Evolutionary conservation across 129 eudicot genomes (phyloP).

Genomic region (Pittosporum tobira): DNA sequence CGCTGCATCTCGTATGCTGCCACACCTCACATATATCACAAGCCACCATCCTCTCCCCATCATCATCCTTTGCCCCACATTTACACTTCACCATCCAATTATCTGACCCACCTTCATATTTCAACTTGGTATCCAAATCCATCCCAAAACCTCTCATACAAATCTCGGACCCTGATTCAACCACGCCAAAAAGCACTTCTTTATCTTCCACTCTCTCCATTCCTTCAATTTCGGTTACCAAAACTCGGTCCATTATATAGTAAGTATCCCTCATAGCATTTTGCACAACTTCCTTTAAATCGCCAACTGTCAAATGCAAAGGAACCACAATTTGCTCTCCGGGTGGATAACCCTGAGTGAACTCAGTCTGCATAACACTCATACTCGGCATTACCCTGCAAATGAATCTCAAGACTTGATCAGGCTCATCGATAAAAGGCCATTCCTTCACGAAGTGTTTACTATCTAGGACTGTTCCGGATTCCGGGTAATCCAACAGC

Average conservation of each 20-base stretch:
- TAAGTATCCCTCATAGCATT: conserved; percentile 65
- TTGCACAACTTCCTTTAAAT: conserved; percentile 40
- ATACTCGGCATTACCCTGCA: conserved; percentile 34
- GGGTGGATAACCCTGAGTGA: conserved; percentile 9
- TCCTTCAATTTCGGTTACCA: conserved; percentile 42
- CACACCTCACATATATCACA: conserved; percentile 89
- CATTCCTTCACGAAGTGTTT: conserved; percentile 70
- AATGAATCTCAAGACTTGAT: conserved; percentile 46
- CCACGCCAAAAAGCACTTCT: conserved; percentile 55
- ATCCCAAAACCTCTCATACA: conserved; percentile 41
- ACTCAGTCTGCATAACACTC: conserved; percentile 12
- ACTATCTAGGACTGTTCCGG: conserved; percentile 41
- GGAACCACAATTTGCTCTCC: conserved; percentile 59
- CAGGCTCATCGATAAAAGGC: conserved; percentile 58
- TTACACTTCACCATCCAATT: conserved; percentile 75
- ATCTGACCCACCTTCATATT: conserved; percentile 65
- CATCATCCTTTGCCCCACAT: conserved; percentile 86
- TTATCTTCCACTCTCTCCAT: conserved; percentile 40
- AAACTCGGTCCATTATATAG: conserved; percentile 40
- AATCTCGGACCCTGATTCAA: conserved; percentile 70
- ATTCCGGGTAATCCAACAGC: conserved; percentile 31
- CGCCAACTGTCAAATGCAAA: conserved; percentile 53
- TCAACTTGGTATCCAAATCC: conserved; percentile 39
- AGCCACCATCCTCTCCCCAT: conserved; percentile 91
- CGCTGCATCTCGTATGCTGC: conserved; percentile 86